Evolutionary conservation across 2,329 filamentous ascomycete species (phyloP).

Genomic region (Xenosphaeropsis pyriputrescens): DNA sequence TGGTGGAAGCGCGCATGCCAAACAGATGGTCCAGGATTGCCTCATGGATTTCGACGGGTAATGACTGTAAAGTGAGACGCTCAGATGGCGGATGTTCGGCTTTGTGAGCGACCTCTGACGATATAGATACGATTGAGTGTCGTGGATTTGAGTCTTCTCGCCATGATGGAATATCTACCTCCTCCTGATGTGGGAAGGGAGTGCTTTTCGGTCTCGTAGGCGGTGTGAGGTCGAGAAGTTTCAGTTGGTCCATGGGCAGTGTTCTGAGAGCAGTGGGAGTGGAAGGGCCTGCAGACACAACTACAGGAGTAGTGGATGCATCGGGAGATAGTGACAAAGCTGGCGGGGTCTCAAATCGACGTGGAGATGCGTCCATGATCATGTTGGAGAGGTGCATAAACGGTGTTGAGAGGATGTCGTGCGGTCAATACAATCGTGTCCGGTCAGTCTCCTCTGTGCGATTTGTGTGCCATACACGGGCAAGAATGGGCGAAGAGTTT

Average conservation of each 20-base stretch:
- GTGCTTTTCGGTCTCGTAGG: constrained; percentile 17
- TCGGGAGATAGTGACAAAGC: constrained; percentile 8
- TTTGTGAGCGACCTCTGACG: constrained; percentile 2
- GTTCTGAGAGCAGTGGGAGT: constrained; percentile 14
- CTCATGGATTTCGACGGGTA: constrained; percentile 60
- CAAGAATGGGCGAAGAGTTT: too few relatives aligned
- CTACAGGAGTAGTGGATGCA: constrained; percentile 16
- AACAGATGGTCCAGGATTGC: constrained; percentile 58
- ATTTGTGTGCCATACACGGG: too few relatives aligned
- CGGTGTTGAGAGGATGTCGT: too few relatives aligned
- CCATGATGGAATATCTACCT: neutral
- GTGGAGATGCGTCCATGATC: constrained; percentile 4
- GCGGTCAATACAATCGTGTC: too few relatives aligned
- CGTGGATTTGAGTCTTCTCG: neutral
- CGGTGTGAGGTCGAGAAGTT: constrained; percentile 12
- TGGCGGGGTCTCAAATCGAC: constrained; percentile 8
- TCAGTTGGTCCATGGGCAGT: constrained; percentile 10
- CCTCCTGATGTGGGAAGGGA: constrained; percentile 16
- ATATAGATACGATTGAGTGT: neutral
- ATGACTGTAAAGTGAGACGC: constrained; percentile 17
- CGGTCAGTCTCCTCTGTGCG: too few relatives aligned
- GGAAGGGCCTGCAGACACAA: constrained; percentile 16
- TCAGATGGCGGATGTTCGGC: constrained; percentile 2
- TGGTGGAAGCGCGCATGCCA: constrained; percentile 48
- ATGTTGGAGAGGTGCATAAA: constrained; percentile 1